These are phyloP conservation scores for Vigna trinervia DNA, from an alignment of 306 rosid genomes.

Conservation along the genomic window DNA sequence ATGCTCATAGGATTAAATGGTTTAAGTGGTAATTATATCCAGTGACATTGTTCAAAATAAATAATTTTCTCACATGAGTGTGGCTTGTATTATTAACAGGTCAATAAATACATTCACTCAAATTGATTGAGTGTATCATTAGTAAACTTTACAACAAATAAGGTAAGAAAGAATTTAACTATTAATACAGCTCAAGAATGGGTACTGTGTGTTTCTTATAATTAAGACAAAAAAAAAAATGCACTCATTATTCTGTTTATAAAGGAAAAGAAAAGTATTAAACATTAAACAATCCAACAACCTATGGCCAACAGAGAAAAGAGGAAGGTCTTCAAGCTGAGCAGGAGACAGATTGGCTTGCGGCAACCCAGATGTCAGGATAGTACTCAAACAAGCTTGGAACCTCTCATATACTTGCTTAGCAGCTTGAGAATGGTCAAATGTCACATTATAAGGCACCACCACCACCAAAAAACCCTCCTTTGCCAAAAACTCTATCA, in stretches of 20 bases:
- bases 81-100: not conserved
- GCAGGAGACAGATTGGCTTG: slow-evolving; percentile 62
- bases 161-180: not conserved
- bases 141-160: too few species aligned
- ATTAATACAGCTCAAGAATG: not conserved
- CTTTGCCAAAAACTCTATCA: slow-evolving; percentile 73
- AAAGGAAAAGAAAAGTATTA: not conserved
- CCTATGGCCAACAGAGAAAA: slow-evolving; percentile 95
- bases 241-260: too few species aligned
- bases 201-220: too few species aligned
- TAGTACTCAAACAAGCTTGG: slow-evolving; percentile 67
- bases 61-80: not conserved
- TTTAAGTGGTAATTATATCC: not conserved
- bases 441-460: slow-evolving; percentile 93
- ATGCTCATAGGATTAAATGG: not conserved
- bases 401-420: slow-evolving; percentile 82
- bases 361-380: slow-evolving; percentile 75
- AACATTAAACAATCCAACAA: slow-evolving; percentile 32
- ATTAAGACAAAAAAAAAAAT: too few species aligned
- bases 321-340: slow-evolving; percentile 73
- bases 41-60: not conserved
- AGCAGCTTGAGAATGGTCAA: slow-evolving; percentile 80
- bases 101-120: not conserved
- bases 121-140: not conserved
- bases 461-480: slow-evolving; percentile 78